Evolutionary conservation across 768 basidiomycete genomes (phyloP).

Genomic region (Hirschioporus abietinus): DNA sequence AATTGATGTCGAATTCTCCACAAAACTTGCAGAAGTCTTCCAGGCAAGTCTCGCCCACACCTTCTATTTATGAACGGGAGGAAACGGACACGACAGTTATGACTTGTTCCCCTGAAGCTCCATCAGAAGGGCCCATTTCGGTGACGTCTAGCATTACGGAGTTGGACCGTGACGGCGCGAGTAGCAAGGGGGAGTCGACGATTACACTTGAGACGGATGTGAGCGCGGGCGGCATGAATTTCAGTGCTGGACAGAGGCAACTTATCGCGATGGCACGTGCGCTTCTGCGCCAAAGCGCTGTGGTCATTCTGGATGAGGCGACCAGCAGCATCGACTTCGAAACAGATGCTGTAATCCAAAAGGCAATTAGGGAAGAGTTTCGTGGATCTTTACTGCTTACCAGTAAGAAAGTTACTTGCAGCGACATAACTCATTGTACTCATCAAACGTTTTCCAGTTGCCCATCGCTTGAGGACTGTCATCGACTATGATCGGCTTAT

Average conservation of each 20-base stretch:
- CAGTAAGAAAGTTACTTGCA: conserved; percentile 35
- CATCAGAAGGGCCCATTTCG: background rate
- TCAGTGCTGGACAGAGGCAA: conserved; percentile 90
- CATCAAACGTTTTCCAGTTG: conserved; percentile 36
- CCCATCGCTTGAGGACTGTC: conserved; percentile 70
- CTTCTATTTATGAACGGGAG: conserved; percentile 34
- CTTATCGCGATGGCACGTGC: conserved; percentile 84
- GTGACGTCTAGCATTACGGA: background rate
- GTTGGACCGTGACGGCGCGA: background rate
- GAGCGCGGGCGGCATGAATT: conserved; percentile 83
- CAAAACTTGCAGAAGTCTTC: conserved; percentile 48
- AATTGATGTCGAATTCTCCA: conserved; percentile 41
- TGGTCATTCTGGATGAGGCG: conserved; percentile 79
- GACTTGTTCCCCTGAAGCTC: background rate
- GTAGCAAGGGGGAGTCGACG: background rate
- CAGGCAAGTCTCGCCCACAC: conserved; percentile 38
- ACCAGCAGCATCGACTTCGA: conserved; percentile 84
- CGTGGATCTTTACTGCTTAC: conserved; percentile 67
- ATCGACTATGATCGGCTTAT: conserved; percentile 79
- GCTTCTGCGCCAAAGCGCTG: conserved; percentile 60
- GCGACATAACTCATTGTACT: too few relatives aligned
- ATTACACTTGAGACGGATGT: conserved; percentile 67
- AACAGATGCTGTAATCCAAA: conserved; percentile 87
- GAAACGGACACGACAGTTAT: background rate
- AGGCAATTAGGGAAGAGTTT: conserved; percentile 84